Evolutionary conservation across 805 yeast species (phyloP).

Genomic region (Suhomyces canberraensis): DNA sequence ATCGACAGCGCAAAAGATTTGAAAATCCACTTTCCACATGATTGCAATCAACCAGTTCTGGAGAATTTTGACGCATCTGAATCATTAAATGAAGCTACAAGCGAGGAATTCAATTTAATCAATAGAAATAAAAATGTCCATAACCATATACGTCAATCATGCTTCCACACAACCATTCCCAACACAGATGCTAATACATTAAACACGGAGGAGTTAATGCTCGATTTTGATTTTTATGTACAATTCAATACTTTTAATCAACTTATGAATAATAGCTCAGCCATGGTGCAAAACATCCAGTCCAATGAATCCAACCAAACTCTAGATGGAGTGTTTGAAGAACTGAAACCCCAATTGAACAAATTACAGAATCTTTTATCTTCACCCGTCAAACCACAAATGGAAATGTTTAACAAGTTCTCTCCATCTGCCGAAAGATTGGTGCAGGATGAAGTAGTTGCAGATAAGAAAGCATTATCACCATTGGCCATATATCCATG

Average conservation of each 20-base stretch:
- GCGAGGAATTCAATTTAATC: background rate
- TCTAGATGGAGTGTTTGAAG: background rate
- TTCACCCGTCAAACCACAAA: background rate
- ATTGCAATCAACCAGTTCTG: slow-evolving; percentile 24
- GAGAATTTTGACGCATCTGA: background rate
- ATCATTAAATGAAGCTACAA: background rate
- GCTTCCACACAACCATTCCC: slow-evolving; percentile 44
- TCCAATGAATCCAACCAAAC: background rate
- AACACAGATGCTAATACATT: slow-evolving; percentile 11
- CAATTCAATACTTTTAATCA: slow-evolving; percentile 32
- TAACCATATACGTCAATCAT: slow-evolving; percentile 37
- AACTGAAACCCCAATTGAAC: too few species aligned
- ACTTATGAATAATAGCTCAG: slow-evolving; percentile 6
- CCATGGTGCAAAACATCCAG: background rate
- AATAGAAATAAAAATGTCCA: slow-evolving; percentile 1
- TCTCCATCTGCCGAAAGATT: background rate
- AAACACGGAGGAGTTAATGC: slow-evolving; percentile 14
- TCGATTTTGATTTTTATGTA: slow-evolving; percentile 37
- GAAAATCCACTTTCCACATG: slow-evolving; percentile 40
- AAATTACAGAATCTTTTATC: background rate
- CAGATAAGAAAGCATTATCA: background rate
- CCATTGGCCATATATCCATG: slow-evolving; percentile 1
- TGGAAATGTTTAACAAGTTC: background rate
- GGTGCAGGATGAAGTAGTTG: background rate
- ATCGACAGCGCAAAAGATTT: slow-evolving; percentile 13